These are phyloP conservation scores for Blastobotrys serpentis DNA, from an alignment of 1,139 yeast species.

Conservation along the genomic window DNA sequence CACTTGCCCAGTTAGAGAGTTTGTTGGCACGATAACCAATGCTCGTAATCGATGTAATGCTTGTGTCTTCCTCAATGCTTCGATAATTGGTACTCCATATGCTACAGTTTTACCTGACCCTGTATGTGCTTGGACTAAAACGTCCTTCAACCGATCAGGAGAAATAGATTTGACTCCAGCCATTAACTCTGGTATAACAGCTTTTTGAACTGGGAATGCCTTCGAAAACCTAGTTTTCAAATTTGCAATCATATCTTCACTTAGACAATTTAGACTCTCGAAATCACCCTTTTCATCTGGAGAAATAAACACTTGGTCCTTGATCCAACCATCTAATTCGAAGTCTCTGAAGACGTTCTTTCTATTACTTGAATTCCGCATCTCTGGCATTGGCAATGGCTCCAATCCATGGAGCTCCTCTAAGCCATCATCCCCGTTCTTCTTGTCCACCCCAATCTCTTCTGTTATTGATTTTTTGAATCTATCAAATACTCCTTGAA, in stretches of 20 bases:
- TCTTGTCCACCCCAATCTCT: slow-evolving; percentile 22
- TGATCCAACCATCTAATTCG: slow-evolving; percentile 53
- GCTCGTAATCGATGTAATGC: slow-evolving; percentile 75
- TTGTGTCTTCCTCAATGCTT: slow-evolving; percentile 54
- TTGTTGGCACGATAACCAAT: slow-evolving; percentile 82
- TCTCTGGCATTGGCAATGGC: slow-evolving; percentile 59
- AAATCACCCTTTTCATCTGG: slow-evolving; percentile 33
- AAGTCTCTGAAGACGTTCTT: slow-evolving; percentile 10
- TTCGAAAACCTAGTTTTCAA: slow-evolving; percentile 47
- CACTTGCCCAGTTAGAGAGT: slow-evolving; percentile 83
- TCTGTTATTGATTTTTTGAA: slow-evolving; percentile 9
- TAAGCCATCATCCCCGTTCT: slow-evolving; percentile 19
- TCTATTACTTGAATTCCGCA: background rate
- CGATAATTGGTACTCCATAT: slow-evolving; percentile 79
- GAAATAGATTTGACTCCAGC: slow-evolving; percentile 50
- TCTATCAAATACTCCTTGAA: slow-evolving; percentile 9
- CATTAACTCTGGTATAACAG: slow-evolving; percentile 59
- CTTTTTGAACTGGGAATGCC: slow-evolving; percentile 80
- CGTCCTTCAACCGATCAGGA: slow-evolving; percentile 56
- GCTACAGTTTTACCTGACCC: slow-evolving; percentile 97
- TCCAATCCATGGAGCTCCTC: slow-evolving; percentile 47
- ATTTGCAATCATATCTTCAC: slow-evolving; percentile 46
- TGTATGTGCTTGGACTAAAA: slow-evolving; percentile 88
- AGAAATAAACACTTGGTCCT: slow-evolving; percentile 56
- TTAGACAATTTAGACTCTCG: slow-evolving; percentile 32